These are phyloP conservation scores for Scheffersomyces amazonensis DNA, from an alignment of 805 yeast species.

Conservation along the genomic window DNA sequence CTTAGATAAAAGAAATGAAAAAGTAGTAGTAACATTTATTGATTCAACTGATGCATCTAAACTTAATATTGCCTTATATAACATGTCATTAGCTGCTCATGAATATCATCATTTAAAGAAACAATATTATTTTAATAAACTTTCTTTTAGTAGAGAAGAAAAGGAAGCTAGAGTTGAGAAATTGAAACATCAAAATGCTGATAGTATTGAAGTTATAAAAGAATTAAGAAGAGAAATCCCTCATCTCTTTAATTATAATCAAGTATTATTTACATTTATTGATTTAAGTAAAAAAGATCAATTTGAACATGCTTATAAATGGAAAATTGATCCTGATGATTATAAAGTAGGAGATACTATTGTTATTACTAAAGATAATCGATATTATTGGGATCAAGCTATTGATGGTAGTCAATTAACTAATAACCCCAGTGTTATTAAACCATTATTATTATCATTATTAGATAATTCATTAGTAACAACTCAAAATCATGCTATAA, in stretches of 20 bases:
- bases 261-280: slow-evolving; percentile 46
- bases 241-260: slow-evolving; percentile 41
- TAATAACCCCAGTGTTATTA: slow-evolving; percentile 27
- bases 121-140: slow-evolving; percentile 34
- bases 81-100: slow-evolving; percentile 45
- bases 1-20: slow-evolving; percentile 20
- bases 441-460: slow-evolving; percentile 36
- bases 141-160: slow-evolving; percentile 20
- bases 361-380: slow-evolving; percentile 45
- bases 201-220: slow-evolving; percentile 40
- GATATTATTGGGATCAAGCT: slow-evolving; percentile 29
- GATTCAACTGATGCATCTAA: slow-evolving; percentile 35
- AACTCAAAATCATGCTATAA: slow-evolving; percentile 8
- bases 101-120: slow-evolving; percentile 46
- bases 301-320: slow-evolving; percentile 25
- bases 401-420: slow-evolving; percentile 34
- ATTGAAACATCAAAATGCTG: slow-evolving; percentile 39
- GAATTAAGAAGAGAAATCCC: slow-evolving; percentile 52
- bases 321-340: slow-evolving; percentile 34
- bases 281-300: slow-evolving; percentile 42
- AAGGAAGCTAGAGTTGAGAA: slow-evolving; percentile 44
- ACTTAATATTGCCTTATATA: slow-evolving; percentile 31
- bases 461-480: slow-evolving; percentile 29
- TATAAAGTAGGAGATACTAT: slow-evolving; percentile 55
- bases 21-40: slow-evolving; percentile 49